Evolutionary conservation across 345 rosid species (phyloP), one percentile per base, ranked within the genome.

Genomic region (Iberis pinnata): DNA sequence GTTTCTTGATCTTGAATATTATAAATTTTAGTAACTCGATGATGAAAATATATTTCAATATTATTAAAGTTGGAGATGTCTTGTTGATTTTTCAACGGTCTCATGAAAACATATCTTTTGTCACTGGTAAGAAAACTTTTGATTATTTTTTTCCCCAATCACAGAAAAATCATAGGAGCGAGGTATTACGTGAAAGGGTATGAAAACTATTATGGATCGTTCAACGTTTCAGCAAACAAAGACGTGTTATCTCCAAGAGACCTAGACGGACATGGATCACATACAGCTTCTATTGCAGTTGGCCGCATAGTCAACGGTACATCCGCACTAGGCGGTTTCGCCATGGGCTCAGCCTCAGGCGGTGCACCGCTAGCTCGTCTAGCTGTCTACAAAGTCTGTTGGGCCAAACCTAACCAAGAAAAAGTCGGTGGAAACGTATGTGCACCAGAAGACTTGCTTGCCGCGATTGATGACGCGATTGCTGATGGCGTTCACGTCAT

Each of bases 91-190:
- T n/a, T n/a, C n/a, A n/a, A n/a, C n/a, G n/a, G n/a, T n/a, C n/a
- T n/a, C n/a, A n/a, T n/a, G n/a, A n/a, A n/a, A n/a, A n/a, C n/a
- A n/a, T n/a, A n/a, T n/a, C n/a, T n/a, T n/a, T n/a, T n/a, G n/a
- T n/a, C n/a, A n/a, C n/a, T n/a, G n/a, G n/a, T n/a, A n/a, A n/a
- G n/a, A n/a, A n/a, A n/a, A n/a, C n/a, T n/a, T n/a, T n/a, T n/a
- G n/a, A n/a, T 13, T 32, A 4, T 22, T 33, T 46, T 16, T 17
- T 10, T n/a, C 6, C 39, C 32, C n/a, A 36, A 42, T 36, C 31
- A 47, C 63, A 86, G 97, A 61, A 89, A 89, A 70, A 68, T 84
- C 1, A 82, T 89, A 8, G 97, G 97, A 63, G 97, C 86, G 8
- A 67, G 87, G 37, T 82, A 78, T 73, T 89, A 83, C 58, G 43